Base-by-base conservation (phyloP, 2,329 filamentous ascomycete genomes). In the Plenodomus biglobosus region DNA sequence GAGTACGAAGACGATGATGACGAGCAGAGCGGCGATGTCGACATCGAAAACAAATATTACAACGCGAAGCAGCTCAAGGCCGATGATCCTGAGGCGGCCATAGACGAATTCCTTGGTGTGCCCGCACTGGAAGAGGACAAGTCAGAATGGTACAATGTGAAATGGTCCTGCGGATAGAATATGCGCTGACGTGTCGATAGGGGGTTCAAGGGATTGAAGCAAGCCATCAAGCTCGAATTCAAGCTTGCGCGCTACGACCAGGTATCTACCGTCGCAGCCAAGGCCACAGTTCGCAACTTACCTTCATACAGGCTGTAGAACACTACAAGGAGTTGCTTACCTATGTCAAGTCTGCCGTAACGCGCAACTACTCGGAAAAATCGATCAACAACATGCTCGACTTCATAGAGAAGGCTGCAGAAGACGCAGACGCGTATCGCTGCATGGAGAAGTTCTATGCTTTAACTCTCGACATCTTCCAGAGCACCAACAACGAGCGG, bases 381-480 rank as follows among this genome's bases (percentile, higher is more conserved):
- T 97, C 92, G 11, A 96, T 99, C 77, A 97, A 97, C 76, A 97
- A 96, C 72, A 96, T 99, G 86, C 85, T 99, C 39, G 94, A 97
- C 75, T 95, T 88, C 70, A 94, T 99, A 58, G 92, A 97, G 73
- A 97, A 96, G 75, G 88, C 86, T 34, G 86, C 86, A 48, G 84
- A 87, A 56, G 81, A 85, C 52, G 82, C 85, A 7, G 83, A 85
- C 37, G 85, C 88, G 19, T 87, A 87, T 64, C 79, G 83, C 55
- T 92, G 87, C 73, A 95, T 97, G 85, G 92, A 96, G 71, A 83
- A 90, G 56, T 96, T 99, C 78, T 99, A 97, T 74, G 92, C 90
- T 1, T 78, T 94, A 61, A 99, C 94, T 1, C 84, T 99, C 15
- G 82, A 91, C 61, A 96, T 92, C 48, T 97, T 99, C 75, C 92